Conservation (phyloP, 352 stramenopile genomes). For the Detonula confervacea region DNA sequence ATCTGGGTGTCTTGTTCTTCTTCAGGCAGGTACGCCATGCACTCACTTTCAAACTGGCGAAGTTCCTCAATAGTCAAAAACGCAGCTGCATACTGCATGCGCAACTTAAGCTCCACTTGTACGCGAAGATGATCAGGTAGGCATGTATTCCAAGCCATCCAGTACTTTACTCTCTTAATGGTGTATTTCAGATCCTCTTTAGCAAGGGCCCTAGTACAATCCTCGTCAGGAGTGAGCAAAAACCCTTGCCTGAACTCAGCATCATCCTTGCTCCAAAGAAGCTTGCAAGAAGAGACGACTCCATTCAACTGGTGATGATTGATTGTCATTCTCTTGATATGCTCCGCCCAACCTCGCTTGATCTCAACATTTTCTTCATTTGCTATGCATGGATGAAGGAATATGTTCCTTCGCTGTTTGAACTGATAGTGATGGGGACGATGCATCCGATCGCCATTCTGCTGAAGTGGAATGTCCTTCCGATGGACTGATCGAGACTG, state of each 20-base stretch:
- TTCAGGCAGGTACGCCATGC: too few species aligned
- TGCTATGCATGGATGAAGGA: not conserved
- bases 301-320: slow-evolving; percentile 1
- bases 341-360: not conserved
- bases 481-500: not conserved
- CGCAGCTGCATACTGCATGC: not conserved
- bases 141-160: not conserved
- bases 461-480: not conserved
- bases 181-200: not conserved
- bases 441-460: not conserved
- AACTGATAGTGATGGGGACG: not conserved
- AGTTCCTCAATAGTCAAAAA: not conserved
- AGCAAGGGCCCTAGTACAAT: not conserved
- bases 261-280: not conserved
- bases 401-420: not conserved
- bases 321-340: not conserved
- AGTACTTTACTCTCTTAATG: not conserved
- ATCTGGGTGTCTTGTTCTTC: too few species aligned
- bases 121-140: not conserved
- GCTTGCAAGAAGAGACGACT: not conserved
- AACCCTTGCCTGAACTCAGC: not conserved
- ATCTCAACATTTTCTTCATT: not conserved
- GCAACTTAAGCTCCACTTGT: not conserved
- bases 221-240: not conserved
- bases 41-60: not conserved